A percentile compares a stretch with the other conserved stretches of the same genome.
These are phyloP conservation scores for Aureobasidium vineae DNA, from an alignment of 2,329 filamentous ascomycete species.

Conservation along the genomic window DNA sequence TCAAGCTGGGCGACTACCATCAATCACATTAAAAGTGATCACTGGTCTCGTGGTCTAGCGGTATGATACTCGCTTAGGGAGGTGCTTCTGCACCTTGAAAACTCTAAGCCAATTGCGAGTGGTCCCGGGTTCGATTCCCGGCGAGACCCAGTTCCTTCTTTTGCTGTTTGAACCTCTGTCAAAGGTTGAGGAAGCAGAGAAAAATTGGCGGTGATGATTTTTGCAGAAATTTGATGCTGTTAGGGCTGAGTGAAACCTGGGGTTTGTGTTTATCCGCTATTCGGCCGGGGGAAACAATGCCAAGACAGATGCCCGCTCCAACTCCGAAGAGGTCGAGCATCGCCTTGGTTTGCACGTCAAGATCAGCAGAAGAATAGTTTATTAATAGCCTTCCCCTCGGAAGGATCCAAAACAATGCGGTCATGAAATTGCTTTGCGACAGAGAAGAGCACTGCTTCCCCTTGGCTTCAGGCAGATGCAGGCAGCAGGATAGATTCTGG, in stretches of 20 bases:
- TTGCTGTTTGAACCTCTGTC: neutral
- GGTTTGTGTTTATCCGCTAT: neutral
- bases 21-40: neutral
- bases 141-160: slow-evolving; percentile 6
- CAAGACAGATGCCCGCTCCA: neutral
- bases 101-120: slow-evolving; percentile 26
- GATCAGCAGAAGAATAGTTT: neutral
- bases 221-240: neutral
- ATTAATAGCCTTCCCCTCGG: neutral
- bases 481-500: neutral
- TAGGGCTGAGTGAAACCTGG: neutral
- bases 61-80: slow-evolving; percentile 29
- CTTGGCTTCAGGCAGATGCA: neutral
- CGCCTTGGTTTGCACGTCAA: neutral
- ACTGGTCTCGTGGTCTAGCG: slow-evolving; percentile 28
- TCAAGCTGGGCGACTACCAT: neutral
- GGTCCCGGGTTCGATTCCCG: slow-evolving; percentile 27
- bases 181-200: neutral
- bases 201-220: neutral
- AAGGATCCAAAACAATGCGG: neutral
- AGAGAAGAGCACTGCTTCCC: neutral
- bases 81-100: neutral
- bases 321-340: neutral
- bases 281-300: neutral
- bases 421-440: neutral